Evolutionary conservation across 2,329 filamentous ascomycete genomes (phyloP), one percentile per base, ranked within the genome.

Genomic region (Fusarium sp.): DNA sequence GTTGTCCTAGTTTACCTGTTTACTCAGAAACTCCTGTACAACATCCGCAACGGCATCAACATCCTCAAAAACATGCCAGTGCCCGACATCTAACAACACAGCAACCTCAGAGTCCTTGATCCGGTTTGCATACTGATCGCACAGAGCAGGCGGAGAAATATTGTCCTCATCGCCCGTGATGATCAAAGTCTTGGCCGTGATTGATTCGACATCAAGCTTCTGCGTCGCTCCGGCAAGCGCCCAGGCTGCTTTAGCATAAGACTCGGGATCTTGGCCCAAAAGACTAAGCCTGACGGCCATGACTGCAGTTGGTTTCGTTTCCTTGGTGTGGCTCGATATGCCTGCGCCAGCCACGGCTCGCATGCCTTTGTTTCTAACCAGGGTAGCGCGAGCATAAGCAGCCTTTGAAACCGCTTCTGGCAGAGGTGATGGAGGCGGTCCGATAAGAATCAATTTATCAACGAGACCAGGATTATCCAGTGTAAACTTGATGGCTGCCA

Each of bases 51-150:
- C 77, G 11, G 75, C 80, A 2, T 78, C 72, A 7, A 80, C 40
- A 70, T 86, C 80, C 74, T 88, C 85, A 70, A 85, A 85, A 4
- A 84, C 71, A 76, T 84, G 82, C 85, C 86, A 88, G 72, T 87
- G 83, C 0, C 85, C 85, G 7, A 84, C 80, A 11, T 77, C 74
- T n/a, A 78, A 48, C 52, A 87, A 62, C 0, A 84, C 76, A 12
- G 75, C 61, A 4, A 82, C 57, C 13, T 73, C 74, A 6, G 72
- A 70, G 13, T 70, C 72, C 5, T 73, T 65, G 30, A 82, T 78
- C 41, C 70, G 71, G 5, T 41, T 44, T 3, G 62, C 67, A 43
- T 81, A 80, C 41, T 64, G 75, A 63, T 82, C 70, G 48, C 78
- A 81, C 7, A 81, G 36, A 1, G 70, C 68, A 0, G 79, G 79